Conservation (phyloP, 1,284 basidiomycete genomes). For the Vanrija humicola region DNA sequence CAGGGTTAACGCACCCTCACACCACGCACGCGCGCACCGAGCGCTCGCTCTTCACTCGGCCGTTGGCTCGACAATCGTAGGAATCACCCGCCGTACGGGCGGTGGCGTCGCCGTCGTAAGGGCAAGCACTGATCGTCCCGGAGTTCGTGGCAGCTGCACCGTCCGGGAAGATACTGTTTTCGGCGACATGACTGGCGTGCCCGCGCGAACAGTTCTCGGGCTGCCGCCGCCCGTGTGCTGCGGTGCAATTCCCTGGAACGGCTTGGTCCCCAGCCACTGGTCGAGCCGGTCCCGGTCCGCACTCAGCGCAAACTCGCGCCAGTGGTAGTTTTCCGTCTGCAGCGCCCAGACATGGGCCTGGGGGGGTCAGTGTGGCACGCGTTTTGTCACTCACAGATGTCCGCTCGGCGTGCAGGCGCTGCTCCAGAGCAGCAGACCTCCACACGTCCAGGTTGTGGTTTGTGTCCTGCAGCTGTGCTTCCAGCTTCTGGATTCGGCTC, state of each 20-base stretch:
- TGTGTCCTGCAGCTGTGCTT: conserved; percentile 7
- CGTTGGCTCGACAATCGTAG: background rate
- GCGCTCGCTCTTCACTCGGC: too few species aligned
- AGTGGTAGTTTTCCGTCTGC: conserved; percentile 21
- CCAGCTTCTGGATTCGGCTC: conserved; percentile 8
- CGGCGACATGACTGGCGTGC: background rate
- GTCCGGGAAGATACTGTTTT: background rate
- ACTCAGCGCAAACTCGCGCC: conserved; percentile 21
- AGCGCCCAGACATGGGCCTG: conserved; percentile 16
- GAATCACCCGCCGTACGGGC: background rate
- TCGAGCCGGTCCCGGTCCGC: conserved; percentile 17
- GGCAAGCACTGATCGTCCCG: background rate
- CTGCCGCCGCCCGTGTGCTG: too few species aligned
- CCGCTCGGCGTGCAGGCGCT: conserved; percentile 16
- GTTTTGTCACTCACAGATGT: conserved; percentile 5
- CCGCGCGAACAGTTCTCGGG: background rate
- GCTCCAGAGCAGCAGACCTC: conserved; percentile 15
- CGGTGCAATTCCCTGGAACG: conserved; percentile 8
- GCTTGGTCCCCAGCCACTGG: conserved; percentile 11
- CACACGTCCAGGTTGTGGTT: conserved; percentile 16
- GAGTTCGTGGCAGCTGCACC: background rate
- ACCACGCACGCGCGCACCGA: background rate
- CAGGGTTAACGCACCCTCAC: too few species aligned
- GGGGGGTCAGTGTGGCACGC: background rate
- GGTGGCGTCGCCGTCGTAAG: background rate